These are phyloP conservation scores for Phialocephala subalpina DNA, from an alignment of 2,329 filamentous ascomycete genomes.

Conservation along the genomic window DNA sequence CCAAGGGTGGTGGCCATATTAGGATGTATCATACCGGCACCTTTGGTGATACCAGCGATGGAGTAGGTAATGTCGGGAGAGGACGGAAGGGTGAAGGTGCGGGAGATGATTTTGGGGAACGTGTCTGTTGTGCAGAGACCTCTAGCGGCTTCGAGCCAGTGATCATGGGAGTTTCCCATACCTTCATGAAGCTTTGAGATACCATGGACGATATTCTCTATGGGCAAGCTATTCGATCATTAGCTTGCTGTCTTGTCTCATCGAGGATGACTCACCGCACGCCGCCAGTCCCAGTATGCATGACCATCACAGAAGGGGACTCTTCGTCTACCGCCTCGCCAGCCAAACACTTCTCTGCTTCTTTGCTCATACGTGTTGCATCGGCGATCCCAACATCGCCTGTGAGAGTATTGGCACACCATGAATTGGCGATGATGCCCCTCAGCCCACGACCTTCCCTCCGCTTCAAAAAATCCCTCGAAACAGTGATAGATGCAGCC, in stretches of 20 bases:
- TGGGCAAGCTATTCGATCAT: constrained; percentile 3
- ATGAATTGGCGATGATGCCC: constrained; percentile 14
- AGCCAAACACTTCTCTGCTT: neutral
- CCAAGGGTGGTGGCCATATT: constrained; percentile 97
- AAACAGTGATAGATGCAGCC: neutral
- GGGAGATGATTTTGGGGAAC: constrained; percentile 91
- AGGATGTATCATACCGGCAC: constrained; percentile 97
- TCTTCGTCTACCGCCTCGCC: neutral
- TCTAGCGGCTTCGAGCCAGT: constrained; percentile 85
- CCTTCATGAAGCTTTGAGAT: constrained; percentile 8
- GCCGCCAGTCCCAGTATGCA: constrained; percentile 12
- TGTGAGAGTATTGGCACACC: constrained; percentile 11
- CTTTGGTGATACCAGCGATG: constrained; percentile 94
- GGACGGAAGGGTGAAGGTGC: constrained; percentile 83
- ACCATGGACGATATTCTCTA: constrained; percentile 7
- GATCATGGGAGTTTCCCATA: constrained; percentile 72
- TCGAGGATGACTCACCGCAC: neutral
- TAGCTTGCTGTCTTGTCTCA: neutral
- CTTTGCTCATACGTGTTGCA: constrained; percentile 3
- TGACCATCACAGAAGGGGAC: constrained; percentile 7
- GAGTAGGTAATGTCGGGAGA: constrained; percentile 77
- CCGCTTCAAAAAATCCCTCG: constrained; percentile 4
- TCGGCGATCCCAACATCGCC: constrained; percentile 6
- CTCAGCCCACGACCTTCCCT: neutral
- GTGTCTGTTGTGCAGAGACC: constrained; percentile 98